phyloP scores from a whole-genome alignment of 208 protist species.

The Trichomonas tenax region DNA sequence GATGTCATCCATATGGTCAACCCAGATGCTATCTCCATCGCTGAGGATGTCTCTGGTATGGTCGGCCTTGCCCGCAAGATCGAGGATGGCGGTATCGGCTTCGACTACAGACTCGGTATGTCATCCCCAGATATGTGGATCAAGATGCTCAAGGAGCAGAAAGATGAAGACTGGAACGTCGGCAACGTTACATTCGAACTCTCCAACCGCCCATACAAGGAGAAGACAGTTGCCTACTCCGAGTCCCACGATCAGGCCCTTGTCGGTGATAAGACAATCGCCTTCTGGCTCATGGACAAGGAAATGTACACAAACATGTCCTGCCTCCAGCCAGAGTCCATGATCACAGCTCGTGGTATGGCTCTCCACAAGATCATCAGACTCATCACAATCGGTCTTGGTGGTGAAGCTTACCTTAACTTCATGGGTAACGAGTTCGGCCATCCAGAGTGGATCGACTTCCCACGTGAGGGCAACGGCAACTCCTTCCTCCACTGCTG shows the following conservation, averaged over 20 bases:
- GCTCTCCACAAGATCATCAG: constrained; percentile 54
- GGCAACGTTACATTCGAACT: constrained; percentile 50
- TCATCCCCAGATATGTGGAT: constrained; percentile 68
- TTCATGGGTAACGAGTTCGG: constrained; percentile 77
- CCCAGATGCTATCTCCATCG: constrained; percentile 29
- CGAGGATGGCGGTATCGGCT: constrained; percentile 62
- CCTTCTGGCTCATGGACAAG: constrained; percentile 74
- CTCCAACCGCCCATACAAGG: constrained; percentile 54
- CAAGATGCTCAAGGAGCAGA: constrained; percentile 47
- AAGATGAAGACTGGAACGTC: constrained; percentile 60
- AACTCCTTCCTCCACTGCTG: constrained; percentile 53
- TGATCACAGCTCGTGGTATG: constrained; percentile 55
- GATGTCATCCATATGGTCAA: constrained; percentile 22
- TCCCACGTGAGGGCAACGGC: constrained; percentile 63
- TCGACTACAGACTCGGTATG: constrained; percentile 67
- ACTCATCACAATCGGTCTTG: constrained; percentile 53
- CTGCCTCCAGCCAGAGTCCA: neutral
- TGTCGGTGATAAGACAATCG: constrained; percentile 71
- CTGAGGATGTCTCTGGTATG: constrained; percentile 55
- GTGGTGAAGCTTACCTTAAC: constrained; percentile 53
- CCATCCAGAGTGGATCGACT: constrained; percentile 79
- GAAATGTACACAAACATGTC: constrained; percentile 43
- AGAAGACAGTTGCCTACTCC: constrained; percentile 58
- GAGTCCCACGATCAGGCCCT: constrained; percentile 73
- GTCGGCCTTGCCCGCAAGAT: constrained; percentile 54